Conservation (phyloP, 768 basidiomycete species). For the Clavaria fumosa region DNA sequence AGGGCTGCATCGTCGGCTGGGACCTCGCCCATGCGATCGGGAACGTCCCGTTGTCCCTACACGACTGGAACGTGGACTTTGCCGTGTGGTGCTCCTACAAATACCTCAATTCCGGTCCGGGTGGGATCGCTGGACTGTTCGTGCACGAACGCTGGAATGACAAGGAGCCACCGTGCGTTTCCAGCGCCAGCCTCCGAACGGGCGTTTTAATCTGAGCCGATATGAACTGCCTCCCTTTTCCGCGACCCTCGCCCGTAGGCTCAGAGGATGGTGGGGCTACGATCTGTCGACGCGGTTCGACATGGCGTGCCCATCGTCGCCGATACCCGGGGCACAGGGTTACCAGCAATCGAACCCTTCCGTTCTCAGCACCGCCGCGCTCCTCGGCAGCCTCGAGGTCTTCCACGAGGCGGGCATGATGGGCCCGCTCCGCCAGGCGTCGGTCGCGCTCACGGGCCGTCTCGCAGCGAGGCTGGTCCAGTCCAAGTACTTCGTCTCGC, state of each 20-base stretch:
- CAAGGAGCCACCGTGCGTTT: conserved; percentile 39
- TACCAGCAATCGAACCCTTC: conserved; percentile 95
- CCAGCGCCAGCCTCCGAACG: neutral
- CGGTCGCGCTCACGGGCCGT: conserved; percentile 49
- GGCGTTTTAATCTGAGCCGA: neutral
- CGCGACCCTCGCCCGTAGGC: conserved; percentile 27
- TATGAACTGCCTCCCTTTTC: conserved; percentile 7
- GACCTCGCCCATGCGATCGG: conserved; percentile 94
- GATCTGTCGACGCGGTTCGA: conserved; percentile 72
- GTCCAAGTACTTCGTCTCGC: conserved; percentile 49
- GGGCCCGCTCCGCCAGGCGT: conserved; percentile 49
- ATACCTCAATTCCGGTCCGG: conserved; percentile 93
- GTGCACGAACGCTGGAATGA: conserved; percentile 74
- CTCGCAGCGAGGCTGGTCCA: conserved; percentile 48
- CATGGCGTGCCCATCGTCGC: conserved; percentile 75
- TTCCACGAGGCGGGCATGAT: conserved; percentile 74
- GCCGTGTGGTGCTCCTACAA: conserved; percentile 99
- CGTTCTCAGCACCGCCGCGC: conserved; percentile 59
- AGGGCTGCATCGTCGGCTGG: conserved; percentile 93
- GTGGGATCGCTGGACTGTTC: conserved; percentile 91
- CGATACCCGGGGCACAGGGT: conserved; percentile 82
- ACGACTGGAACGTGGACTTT: conserved; percentile 93
- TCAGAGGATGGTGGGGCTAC: conserved; percentile 98
- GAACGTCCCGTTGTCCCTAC: conserved; percentile 78
- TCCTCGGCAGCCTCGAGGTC: conserved; percentile 70